Conservation (phyloP, 148 eudicot genomes). For the Vaccinium macrocarpon region DNA sequence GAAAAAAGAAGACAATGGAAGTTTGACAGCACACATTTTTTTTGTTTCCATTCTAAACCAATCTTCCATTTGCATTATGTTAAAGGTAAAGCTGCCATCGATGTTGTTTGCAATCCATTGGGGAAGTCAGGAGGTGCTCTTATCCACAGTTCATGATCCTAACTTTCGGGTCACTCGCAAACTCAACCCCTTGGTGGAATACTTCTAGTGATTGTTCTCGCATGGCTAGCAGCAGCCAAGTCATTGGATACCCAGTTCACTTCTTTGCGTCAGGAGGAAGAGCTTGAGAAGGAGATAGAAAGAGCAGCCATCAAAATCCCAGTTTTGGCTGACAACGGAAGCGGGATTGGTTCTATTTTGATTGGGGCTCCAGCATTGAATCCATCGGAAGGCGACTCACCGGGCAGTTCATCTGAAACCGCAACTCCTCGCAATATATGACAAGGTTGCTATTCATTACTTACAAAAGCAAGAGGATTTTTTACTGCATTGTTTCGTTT, state of each 20-base stretch:
- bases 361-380: conserved; percentile 36
- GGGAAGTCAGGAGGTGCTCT: conserved; percentile 98
- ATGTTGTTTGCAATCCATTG: conserved; percentile 97
- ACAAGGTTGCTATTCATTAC: neutral
- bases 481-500: no score
- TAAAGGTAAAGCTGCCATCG: conserved; percentile 97
- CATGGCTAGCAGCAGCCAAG: conserved; percentile 89
- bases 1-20: no score
- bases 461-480: no score
- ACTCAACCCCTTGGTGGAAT: conserved; percentile 97
- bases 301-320: conserved; percentile 73
- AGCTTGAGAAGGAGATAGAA: conserved; percentile 95
- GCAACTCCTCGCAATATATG: conserved; percentile 32
- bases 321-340: conserved; percentile 42
- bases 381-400: conserved; percentile 43
- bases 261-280: conserved; percentile 76
- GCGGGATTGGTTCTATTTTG: conserved; percentile 33
- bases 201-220: conserved; percentile 68
- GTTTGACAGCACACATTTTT: no score
- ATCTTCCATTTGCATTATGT: conserved; percentile 40
- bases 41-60: no score
- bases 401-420: conserved; percentile 34
- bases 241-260: conserved; percentile 89
- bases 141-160: conserved; percentile 98
- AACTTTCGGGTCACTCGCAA: conserved; percentile 93